These are phyloP conservation scores for Farysia itapuensis DNA, from an alignment of 1,284 basidiomycete genomes.

Conservation along the genomic window DNA sequence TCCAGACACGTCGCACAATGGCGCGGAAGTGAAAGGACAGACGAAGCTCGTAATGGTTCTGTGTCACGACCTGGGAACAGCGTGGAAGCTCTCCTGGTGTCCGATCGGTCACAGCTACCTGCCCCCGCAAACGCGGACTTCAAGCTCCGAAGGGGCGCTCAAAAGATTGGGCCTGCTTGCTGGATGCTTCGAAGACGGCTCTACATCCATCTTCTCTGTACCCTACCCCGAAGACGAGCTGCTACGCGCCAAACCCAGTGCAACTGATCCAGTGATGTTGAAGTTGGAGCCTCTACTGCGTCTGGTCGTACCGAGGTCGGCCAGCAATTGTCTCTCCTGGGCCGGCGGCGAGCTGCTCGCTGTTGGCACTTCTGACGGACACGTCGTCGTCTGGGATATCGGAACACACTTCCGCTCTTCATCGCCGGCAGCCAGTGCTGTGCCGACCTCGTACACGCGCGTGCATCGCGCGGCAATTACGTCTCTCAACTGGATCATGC, in stretches of 20 bases:
- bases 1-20: constrained; percentile 6
- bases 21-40: constrained; percentile 7
- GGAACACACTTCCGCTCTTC: constrained; percentile 6
- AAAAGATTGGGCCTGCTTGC: constrained; percentile 23
- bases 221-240: constrained; percentile 13
- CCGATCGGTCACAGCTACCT: constrained; percentile 19
- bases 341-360: constrained; percentile 33
- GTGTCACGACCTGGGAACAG: constrained; percentile 17
- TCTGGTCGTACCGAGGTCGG: constrained; percentile 8
- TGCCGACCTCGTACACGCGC: constrained; percentile 9
- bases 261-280: constrained; percentile 2
- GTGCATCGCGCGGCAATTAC: constrained; percentile 18
- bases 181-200: constrained; percentile 36
- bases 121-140: background rate
- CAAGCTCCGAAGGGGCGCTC: background rate
- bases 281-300: constrained; percentile 15
- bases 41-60: constrained; percentile 27
- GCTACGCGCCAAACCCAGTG: background rate
- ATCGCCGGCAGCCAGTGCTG: background rate
- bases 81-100: constrained; percentile 29
- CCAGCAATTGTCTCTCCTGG: constrained; percentile 21
- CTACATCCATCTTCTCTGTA: constrained; percentile 20
- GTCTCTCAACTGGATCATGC: constrained; percentile 12
- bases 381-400: constrained; percentile 26
- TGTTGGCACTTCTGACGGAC: constrained; percentile 21